Conservation (phyloP, 306 rosid species). For the Cucumis sativus region Cucumber_9930_V3 NC_026655.2:1338501-1339000, state of each 20-base stretch:
- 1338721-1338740: background rate
- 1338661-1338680: background rate
- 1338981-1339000: conserved; percentile 80
- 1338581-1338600: conserved; percentile 81
- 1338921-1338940: conserved; percentile 68
- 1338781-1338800: conserved; percentile 80
- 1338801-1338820: conserved; percentile 86
- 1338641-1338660: conserved; percentile 58
- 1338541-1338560: conserved; percentile 54
- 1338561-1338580: conserved; percentile 42
- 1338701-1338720: background rate
- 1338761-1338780: conserved; percentile 58
- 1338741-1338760: background rate
- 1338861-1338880: conserved; percentile 56
- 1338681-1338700: background rate
- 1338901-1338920: conserved; percentile 94
- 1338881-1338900: conserved; percentile 69
- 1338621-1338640: conserved; percentile 99
- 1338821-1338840: conserved; percentile 82
- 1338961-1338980: conserved; percentile 65
- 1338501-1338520: conserved; percentile 66
- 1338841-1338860: conserved; percentile 58
- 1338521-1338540: conserved; percentile 66
- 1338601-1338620: conserved; percentile 67
- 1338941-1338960: conserved; percentile 70